A percentile compares a stretch with the other conserved stretches of the same genome.
These are phyloP conservation scores for Dorcoceras hygrometricum DNA, from an alignment of 257 asterid species.

Conservation along the genomic window DNA sequence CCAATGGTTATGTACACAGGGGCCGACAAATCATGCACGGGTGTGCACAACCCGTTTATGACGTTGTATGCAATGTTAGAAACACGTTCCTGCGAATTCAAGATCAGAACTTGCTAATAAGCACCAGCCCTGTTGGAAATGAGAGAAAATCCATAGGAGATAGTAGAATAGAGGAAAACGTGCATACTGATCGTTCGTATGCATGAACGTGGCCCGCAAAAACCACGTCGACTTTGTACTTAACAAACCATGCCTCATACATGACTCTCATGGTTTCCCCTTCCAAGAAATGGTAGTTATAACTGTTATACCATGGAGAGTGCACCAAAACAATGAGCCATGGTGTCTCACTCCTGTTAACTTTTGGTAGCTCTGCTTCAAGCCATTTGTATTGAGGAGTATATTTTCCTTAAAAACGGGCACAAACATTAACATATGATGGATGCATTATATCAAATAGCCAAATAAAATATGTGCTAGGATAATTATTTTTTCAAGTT, in stretches of 20 bases:
- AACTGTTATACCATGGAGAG: conserved; percentile 81
- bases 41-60: conserved; percentile 46
- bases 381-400: conserved; percentile 78
- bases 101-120: background rate
- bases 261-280: conserved; percentile 85
- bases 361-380: conserved; percentile 56
- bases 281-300: conserved; percentile 73
- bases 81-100: conserved; percentile 37
- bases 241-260: conserved; percentile 65
- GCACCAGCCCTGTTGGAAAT: background rate
- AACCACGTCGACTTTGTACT: conserved; percentile 72
- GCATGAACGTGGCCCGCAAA: conserved; percentile 88
- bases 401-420: conserved; percentile 47
- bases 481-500: too few species aligned
- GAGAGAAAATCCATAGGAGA: background rate
- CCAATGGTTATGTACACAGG: conserved; percentile 59
- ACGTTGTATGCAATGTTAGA: conserved; percentile 58
- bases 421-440: background rate
- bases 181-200: conserved; percentile 63
- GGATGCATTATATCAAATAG: background rate
- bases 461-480: background rate
- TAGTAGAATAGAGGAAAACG: background rate
- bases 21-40: conserved; percentile 42
- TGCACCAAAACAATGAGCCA: conserved; percentile 77
- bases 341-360: conserved; percentile 70